Evolutionary conservation across 1,284 basidiomycete species (phyloP).

Genomic region (Termitomyces sp.): DNA sequence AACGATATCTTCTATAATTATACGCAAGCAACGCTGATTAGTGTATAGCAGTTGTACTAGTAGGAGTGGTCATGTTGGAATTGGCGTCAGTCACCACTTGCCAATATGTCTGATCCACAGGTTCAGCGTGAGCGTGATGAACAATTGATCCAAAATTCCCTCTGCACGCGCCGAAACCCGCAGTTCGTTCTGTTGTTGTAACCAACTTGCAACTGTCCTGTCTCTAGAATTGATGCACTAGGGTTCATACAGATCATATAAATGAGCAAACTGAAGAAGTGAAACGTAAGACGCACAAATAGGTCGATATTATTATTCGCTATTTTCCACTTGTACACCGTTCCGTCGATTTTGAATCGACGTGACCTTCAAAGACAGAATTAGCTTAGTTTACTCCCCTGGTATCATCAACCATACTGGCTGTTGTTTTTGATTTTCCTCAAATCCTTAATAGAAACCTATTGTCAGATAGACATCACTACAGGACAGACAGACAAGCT

Average conservation of each 20-base stretch:
- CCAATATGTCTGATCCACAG: conserved; percentile 44
- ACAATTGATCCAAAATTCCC: conserved; percentile 45
- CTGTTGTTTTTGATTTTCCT: conserved; percentile 48
- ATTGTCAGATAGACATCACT: not conserved
- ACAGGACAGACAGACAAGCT: too few relatives aligned
- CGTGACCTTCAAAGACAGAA: conserved; percentile 31
- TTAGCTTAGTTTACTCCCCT: too few relatives aligned
- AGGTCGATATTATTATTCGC: conserved; percentile 41
- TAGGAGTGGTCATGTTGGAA: not conserved
- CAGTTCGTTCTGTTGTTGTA: conserved; percentile 34
- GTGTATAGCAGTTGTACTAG: not conserved
- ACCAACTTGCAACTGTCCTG: conserved; percentile 48
- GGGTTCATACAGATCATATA: not conserved
- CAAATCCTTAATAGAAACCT: conserved; percentile 46
- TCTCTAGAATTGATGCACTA: conserved; percentile 50
- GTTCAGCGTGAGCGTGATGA: conserved; percentile 51
- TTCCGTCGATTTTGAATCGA: conserved; percentile 45
- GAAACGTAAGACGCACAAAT: conserved; percentile 32
- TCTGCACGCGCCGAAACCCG: conserved; percentile 37
- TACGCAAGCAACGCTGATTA: not conserved
- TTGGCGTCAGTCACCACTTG: conserved; percentile 36
- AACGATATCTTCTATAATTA: conserved; percentile 5
- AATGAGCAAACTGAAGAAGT: not conserved
- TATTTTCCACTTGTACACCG: conserved; percentile 59
- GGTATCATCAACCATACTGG: conserved; percentile 34